phyloP scores from a whole-genome alignment of 352 stramenopile species.

The Pythium sp. region DNA sequence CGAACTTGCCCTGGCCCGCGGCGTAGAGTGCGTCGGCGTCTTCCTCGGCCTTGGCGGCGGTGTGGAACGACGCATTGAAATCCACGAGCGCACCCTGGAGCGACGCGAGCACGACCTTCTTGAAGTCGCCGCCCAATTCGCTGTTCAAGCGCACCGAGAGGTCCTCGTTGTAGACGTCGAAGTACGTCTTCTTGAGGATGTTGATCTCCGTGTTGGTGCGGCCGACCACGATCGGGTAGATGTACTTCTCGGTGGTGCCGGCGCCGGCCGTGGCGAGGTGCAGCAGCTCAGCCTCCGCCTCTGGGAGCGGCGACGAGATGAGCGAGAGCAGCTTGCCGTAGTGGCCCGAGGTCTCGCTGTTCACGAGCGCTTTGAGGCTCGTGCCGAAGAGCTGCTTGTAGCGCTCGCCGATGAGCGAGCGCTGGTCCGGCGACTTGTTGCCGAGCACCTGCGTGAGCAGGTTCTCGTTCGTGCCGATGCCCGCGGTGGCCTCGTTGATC shows the following conservation, averaged over 20 bases:
- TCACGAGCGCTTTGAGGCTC: conserved; percentile 52
- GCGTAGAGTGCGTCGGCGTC: conserved; percentile 69
- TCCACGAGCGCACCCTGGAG: conserved; percentile 53
- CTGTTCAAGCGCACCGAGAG: conserved; percentile 51
- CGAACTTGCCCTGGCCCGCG: conserved; percentile 61
- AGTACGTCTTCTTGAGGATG: conserved; percentile 84
- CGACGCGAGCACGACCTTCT: conserved; percentile 63
- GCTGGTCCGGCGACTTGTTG: conserved; percentile 53
- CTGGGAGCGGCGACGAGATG: conserved; percentile 49
- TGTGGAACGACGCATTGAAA: conserved; percentile 64
- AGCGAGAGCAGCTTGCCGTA: conserved; percentile 65
- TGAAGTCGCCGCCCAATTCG: conserved; percentile 66
- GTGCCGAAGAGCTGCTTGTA: conserved; percentile 67
- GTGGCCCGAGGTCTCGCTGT: conserved; percentile 62
- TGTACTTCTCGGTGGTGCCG: conserved; percentile 68
- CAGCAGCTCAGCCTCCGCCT: conserved; percentile 64
- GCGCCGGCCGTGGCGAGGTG: conserved; percentile 61
- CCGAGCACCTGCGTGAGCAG: conserved; percentile 40
- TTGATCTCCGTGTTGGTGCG: conserved; percentile 68
- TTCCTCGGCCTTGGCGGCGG: conserved; percentile 44
- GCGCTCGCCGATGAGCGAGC: conserved; percentile 60
- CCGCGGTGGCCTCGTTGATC: conserved; percentile 59
- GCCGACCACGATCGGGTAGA: conserved; percentile 64
- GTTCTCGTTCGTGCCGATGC: conserved; percentile 67
- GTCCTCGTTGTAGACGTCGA: conserved; percentile 56